A percentile compares a stretch with the other conserved stretches of the same genome.
phyloP scores from a whole-genome alignment of 2,329 filamentous ascomycete species.

The Anthostomella pinea region DNA sequence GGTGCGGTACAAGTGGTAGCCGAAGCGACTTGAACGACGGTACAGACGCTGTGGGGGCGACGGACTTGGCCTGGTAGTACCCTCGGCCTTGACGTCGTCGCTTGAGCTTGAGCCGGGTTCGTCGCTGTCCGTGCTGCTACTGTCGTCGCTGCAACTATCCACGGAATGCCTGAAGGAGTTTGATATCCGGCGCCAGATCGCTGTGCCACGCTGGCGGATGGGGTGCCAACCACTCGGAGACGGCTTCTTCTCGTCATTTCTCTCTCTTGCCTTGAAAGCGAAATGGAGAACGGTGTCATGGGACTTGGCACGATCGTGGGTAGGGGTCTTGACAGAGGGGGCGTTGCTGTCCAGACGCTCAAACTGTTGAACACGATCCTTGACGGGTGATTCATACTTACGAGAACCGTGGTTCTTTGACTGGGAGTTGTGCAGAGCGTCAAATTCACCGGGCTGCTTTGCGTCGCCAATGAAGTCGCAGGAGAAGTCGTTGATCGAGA shows the following conservation, averaged over 20 bases:
- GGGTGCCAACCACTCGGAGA: conserved; percentile 17
- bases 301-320: conserved; percentile 6
- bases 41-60: background rate
- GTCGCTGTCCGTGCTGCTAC: background rate
- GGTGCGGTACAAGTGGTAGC: conserved; percentile 18
- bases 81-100: conserved; percentile 8
- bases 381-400: conserved; percentile 29
- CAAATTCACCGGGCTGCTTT: background rate
- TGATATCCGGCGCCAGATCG: conserved; percentile 31
- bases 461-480: conserved; percentile 23
- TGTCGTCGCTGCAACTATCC: conserved; percentile 16
- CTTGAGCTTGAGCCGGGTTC: background rate
- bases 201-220: conserved; percentile 23
- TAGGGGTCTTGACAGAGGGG: conserved; percentile 1
- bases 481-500: conserved; percentile 27
- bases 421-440: conserved; percentile 2
- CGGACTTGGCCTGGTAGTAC: conserved; percentile 3
- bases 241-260: conserved; percentile 6
- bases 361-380: conserved; percentile 28
- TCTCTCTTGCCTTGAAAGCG: conserved; percentile 3
- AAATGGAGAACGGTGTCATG: conserved; percentile 5
- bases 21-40: conserved; percentile 19
- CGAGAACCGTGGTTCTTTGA: background rate
- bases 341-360: conserved; percentile 23
- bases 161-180: conserved; percentile 23